Percentiles rank a stretch among this genome's conserved stretches.
Conservation (phyloP, 1,284 basidiomycete species). For the Ganoderma lucidum region DNA sequence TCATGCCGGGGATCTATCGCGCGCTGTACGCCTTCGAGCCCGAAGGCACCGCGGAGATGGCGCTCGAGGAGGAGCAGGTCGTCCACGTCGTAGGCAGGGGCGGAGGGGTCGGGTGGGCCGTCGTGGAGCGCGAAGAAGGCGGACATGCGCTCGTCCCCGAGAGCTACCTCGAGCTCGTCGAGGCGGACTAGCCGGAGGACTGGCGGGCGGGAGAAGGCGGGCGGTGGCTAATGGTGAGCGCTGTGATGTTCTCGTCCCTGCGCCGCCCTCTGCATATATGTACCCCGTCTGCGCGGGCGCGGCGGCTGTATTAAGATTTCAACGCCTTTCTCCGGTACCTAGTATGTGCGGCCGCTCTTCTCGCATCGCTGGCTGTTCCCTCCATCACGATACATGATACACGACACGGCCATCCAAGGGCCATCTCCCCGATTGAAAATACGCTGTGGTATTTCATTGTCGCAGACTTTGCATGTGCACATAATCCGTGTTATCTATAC, state of each 20-base stretch:
- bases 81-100: conserved; percentile 73
- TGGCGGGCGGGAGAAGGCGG: not conserved
- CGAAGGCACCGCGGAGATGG: conserved; percentile 81
- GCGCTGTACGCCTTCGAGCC: conserved; percentile 77
- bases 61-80: conserved; percentile 72
- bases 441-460: conserved; percentile 7
- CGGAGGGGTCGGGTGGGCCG: conserved; percentile 80
- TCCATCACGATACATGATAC: conserved; percentile 15
- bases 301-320: conserved; percentile 25
- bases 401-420: not conserved
- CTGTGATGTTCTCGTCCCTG: conserved; percentile 14
- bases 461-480: conserved; percentile 15
- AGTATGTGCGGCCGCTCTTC: no score
- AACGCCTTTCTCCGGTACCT: not conserved
- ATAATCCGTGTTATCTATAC: conserved; percentile 21
- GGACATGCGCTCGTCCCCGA: conserved; percentile 72
- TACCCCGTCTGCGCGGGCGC: conserved; percentile 30
- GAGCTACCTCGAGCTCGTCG: conserved; percentile 66
- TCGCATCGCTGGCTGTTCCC: conserved; percentile 1
- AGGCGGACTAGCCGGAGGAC: conserved; percentile 34
- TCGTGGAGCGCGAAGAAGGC: conserved; percentile 56
- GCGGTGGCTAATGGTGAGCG: conserved; percentile 16
- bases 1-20: conserved; percentile 72
- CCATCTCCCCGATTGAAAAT: not conserved
- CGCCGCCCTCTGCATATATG: conserved; percentile 1